Evolutionary conservation across 805 yeast genomes (phyloP), one percentile per base, ranked within the genome.

Genomic region (Starmerella davenportii): DNA sequence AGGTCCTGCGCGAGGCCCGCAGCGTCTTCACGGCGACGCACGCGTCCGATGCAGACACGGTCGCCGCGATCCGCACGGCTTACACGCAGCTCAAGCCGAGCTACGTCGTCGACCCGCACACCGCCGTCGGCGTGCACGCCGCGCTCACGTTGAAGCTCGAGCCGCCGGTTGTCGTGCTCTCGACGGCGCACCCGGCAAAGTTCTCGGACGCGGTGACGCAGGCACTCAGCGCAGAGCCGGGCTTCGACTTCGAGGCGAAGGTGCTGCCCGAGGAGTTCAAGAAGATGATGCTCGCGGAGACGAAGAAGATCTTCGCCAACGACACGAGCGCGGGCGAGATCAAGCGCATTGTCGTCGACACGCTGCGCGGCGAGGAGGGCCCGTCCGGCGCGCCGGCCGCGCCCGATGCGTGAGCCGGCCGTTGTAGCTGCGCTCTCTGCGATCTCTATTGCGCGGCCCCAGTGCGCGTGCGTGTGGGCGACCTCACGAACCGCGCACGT

Each of bases 101-200:
- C 41, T 90, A 90, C 60, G 79, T 90, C 35, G 65, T 85, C 49
- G 99, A 90, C 58, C 99, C 99, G 34, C 99, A 90, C 60, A 70
- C 94, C 31, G 84, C 99, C 29, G 94, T 90, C 39, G 98, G 96
- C 54, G 78, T 90, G 34, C 70, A 77, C 43, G 78, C 93, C 17
- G 64, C 90, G 30, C 68, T 76, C 48, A 65, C 63, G 14, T 52
- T 57, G 21, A 68, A 63, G 34, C 54, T 27, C 58, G 20, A 21
- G 38, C 27, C 30, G 33, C 64, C 70, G 40, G 69, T 68, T 48
- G 68, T 90, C 34, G 79, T 94, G 4, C 70, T 90, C 42, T 79
- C 95, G 9, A 90, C 99, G 35, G 99, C 99, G 7, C 99, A 90
- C 58, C 99, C 99, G 32, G 99, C 98, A 43, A 90, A 90, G 62